phyloP scores from a whole-genome alignment of 495 filamentous ascomycete genomes.

The Penicillium daleae region DNA sequence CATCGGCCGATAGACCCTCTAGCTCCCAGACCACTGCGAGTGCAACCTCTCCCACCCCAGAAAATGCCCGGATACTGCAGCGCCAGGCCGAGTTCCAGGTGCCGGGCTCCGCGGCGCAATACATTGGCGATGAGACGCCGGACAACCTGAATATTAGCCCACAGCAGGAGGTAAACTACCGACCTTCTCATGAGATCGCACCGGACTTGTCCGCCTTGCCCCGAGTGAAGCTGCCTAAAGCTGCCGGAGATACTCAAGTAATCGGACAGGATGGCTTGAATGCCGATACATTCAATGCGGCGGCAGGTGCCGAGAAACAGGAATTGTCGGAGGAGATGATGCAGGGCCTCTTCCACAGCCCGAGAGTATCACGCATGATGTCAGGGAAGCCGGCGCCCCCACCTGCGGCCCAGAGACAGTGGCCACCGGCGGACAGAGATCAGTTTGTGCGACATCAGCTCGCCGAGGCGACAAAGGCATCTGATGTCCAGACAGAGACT shows the following conservation, averaged over 20 bases:
- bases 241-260: conserved; percentile 49
- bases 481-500: background rate
- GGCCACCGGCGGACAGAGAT: conserved; percentile 9
- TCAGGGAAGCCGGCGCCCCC: conserved; percentile 31
- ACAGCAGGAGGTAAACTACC: conserved; percentile 63
- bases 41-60: conserved; percentile 33
- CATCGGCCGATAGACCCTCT: conserved; percentile 19
- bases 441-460: conserved; percentile 5
- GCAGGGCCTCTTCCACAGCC: conserved; percentile 63
- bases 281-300: conserved; percentile 59
- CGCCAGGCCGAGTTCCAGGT: conserved; percentile 59
- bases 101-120: conserved; percentile 46
- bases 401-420: conserved; percentile 6
- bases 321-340: conserved; percentile 60
- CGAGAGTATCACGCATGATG: conserved; percentile 60
- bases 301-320: conserved; percentile 32
- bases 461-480: background rate
- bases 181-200: conserved; percentile 47
- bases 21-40: conserved; percentile 9
- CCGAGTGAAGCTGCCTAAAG: conserved; percentile 61
- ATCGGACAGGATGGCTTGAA: conserved; percentile 52
- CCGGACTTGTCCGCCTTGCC: conserved; percentile 59
- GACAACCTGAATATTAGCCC: conserved; percentile 44
- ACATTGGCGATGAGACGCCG: conserved; percentile 25
- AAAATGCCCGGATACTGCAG: conserved; percentile 50